Evolutionary conservation across 2,329 filamentous ascomycete species (phyloP).

Genomic region (Stagonosporopsis chrysanthemi): DNA sequence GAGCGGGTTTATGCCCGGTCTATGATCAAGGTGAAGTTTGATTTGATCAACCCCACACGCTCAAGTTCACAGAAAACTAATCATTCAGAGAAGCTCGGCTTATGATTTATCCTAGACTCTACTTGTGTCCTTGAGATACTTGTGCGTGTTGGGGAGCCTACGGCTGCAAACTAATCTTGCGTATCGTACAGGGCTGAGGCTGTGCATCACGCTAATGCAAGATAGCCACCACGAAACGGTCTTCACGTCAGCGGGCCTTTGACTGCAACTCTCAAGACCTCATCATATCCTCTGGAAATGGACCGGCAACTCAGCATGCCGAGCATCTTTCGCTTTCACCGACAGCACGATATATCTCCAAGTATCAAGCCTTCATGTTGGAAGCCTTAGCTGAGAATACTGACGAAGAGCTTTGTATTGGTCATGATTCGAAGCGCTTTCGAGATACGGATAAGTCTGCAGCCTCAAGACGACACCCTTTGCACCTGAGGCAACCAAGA

Average conservation of each 20-base stretch:
- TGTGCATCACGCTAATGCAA: constrained; percentile 21
- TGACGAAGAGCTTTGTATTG: constrained; percentile 13
- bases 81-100: background rate
- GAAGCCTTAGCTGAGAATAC: constrained; percentile 21
- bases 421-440: background rate
- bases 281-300: constrained; percentile 17
- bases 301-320: constrained; percentile 30
- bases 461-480: background rate
- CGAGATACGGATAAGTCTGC: background rate
- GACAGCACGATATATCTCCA: constrained; percentile 7
- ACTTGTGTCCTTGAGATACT: background rate
- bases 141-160: background rate
- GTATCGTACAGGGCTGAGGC: constrained; percentile 11
- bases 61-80: background rate
- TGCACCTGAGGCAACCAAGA: background rate
- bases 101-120: background rate
- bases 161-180: constrained; percentile 23
- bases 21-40: background rate
- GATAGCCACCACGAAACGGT: constrained; percentile 19
- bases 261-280: constrained; percentile 8
- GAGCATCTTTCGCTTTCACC: constrained; percentile 21
- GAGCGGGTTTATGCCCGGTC: background rate
- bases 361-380: constrained; percentile 4
- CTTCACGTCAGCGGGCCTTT: constrained; percentile 14
- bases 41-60: background rate